A percentile compares a stretch with the other conserved stretches of the same genome.
Conservation (phyloP, 306 rosid genomes). For the Potentilla sterilis region DNA sequence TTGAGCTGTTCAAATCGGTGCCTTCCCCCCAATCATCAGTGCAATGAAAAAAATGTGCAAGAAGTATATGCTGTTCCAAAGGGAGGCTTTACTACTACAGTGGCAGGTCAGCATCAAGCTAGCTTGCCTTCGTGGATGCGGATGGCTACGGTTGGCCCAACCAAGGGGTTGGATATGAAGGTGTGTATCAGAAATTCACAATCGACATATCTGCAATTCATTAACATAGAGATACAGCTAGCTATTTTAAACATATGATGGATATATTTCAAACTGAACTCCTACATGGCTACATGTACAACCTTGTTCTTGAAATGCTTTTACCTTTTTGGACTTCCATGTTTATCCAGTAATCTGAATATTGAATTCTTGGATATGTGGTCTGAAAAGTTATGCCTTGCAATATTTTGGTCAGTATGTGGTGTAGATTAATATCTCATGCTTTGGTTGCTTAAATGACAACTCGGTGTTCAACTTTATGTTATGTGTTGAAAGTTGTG, state of each 20-base stretch:
- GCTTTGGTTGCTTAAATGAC: neutral
- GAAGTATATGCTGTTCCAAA: slow-evolving; percentile 50
- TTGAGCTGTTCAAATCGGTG: slow-evolving; percentile 44
- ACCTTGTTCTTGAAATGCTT: neutral
- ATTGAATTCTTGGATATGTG: neutral
- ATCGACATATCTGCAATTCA: slow-evolving; percentile 10
- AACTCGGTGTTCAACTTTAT: neutral
- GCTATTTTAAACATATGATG: neutral
- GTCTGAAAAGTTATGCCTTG: neutral
- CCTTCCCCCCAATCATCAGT: slow-evolving; percentile 40
- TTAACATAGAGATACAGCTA: slow-evolving; percentile 8
- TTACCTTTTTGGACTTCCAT: neutral
- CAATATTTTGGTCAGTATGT: neutral
- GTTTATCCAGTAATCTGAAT: neutral
- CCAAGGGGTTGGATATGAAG: slow-evolving; percentile 52
- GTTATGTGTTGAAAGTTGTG: neutral
- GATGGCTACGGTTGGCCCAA: slow-evolving; percentile 42
- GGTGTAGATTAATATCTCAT: neutral
- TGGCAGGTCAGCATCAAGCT: slow-evolving; percentile 46
- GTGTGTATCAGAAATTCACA: slow-evolving; percentile 48
- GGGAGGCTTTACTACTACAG: slow-evolving; percentile 43
- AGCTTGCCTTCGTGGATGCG: slow-evolving; percentile 74
- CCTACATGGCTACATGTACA: neutral
- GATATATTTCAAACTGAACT: neutral
- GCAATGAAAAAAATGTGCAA: slow-evolving; percentile 50